These are phyloP conservation scores for Boechera stricta DNA, from an alignment of 345 rosid species.

Conservation along the genomic window DNA sequence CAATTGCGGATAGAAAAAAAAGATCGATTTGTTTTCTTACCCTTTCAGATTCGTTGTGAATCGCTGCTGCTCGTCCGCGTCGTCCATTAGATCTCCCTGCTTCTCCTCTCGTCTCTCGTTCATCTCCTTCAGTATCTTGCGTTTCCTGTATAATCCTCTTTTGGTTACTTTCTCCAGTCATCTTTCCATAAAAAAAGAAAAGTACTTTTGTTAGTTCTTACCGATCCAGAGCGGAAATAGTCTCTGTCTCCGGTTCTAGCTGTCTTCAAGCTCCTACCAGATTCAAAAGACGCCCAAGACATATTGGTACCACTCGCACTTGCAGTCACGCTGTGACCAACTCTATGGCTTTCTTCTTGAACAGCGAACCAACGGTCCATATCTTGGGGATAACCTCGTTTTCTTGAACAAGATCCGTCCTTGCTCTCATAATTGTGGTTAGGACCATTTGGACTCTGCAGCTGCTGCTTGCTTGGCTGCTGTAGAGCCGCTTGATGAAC, in stretches of 20 bases:
- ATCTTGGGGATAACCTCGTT: constrained; percentile 41
- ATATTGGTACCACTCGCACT: constrained; percentile 45
- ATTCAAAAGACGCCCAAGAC: constrained; percentile 55
- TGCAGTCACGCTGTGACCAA: constrained; percentile 45
- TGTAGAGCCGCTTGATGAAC: constrained; percentile 57
- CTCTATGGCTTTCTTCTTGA: constrained; percentile 44
- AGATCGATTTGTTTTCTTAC: constrained; percentile 31
- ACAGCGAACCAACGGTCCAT: constrained; percentile 32
- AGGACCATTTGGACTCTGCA: constrained; percentile 18
- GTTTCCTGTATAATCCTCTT: constrained; percentile 34
- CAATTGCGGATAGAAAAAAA: background rate
- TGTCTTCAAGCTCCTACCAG: constrained; percentile 52
- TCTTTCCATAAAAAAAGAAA: background rate
- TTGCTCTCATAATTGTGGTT: constrained; percentile 21
- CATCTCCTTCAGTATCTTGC: constrained; percentile 60
- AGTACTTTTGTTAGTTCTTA: constrained; percentile 29
- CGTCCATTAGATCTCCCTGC: constrained; percentile 51
- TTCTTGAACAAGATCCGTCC: constrained; percentile 43
- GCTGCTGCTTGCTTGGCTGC: constrained; percentile 28
- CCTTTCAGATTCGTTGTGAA: constrained; percentile 69
- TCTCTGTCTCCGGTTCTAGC: constrained; percentile 56
- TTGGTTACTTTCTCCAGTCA: background rate
- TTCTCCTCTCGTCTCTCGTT: constrained; percentile 47
- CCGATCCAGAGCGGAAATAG: constrained; percentile 58
- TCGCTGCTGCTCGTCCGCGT: constrained; percentile 55